Conservation (phyloP, 192 early-diverging fungal species). For the Coemansia sp. region DNA sequence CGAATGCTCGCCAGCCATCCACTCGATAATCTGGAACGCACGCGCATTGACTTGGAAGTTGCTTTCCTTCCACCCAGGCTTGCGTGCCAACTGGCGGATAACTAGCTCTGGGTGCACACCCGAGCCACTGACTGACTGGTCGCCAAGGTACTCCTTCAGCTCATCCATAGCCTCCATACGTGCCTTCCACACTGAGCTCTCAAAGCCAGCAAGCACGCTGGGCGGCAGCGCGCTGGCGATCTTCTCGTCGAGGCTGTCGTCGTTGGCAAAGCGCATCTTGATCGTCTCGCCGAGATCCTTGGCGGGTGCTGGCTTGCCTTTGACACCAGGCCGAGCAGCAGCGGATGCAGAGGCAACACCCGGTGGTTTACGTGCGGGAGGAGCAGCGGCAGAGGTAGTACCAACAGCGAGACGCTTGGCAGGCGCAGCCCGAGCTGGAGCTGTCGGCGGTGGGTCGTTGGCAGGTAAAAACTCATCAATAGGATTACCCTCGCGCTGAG, state of each 20-base stretch:
- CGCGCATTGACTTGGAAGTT: constrained; percentile 92
- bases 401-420: constrained; percentile 19
- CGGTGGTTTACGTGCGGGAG: constrained; percentile 34
- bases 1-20: constrained; percentile 62
- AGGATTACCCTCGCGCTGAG: constrained; percentile 47
- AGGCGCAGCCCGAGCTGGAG: constrained; percentile 15
- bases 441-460: constrained; percentile 29
- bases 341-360: constrained; percentile 31
- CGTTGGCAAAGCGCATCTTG: constrained; percentile 71
- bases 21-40: constrained; percentile 74
- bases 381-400: constrained; percentile 40
- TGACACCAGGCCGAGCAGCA: constrained; percentile 38
- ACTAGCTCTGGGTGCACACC: constrained; percentile 79
- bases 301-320: constrained; percentile 19
- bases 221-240: constrained; percentile 67
- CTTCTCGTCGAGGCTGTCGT: constrained; percentile 63
- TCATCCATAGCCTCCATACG: constrained; percentile 86
- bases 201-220: constrained; percentile 63
- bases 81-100: constrained; percentile 74
- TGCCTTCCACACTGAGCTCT: constrained; percentile 83
- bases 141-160: constrained; percentile 68
- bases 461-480: constrained; percentile 38
- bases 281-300: constrained; percentile 62
- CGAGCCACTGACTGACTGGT: constrained; percentile 52
- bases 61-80: constrained; percentile 96